Conservation (phyloP, 202 grass and related monocot species). For the Bolboschoenoplectus hybrid region DNA sequence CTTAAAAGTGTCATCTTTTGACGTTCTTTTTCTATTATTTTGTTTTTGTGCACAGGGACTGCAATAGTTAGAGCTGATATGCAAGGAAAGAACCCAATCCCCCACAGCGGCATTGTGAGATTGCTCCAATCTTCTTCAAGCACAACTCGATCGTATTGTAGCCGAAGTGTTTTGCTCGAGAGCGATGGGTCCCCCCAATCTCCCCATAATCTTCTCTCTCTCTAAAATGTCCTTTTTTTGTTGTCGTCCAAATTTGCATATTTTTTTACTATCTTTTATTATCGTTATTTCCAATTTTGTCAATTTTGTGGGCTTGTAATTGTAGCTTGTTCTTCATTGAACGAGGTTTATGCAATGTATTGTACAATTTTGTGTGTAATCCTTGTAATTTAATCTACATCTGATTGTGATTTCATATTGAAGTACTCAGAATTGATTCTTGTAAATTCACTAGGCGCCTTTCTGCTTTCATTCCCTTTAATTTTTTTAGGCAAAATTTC, state of each 20-base stretch:
- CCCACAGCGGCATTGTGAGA: constrained; percentile 56
- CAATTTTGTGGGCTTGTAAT: constrained; percentile 23
- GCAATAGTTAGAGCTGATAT: constrained; percentile 42
- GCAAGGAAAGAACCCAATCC: constrained; percentile 57
- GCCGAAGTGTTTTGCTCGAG: constrained; percentile 83
- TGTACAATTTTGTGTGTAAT: constrained; percentile 29
- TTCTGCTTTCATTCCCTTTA: too few relatives aligned
- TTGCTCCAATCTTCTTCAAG: constrained; percentile 87
- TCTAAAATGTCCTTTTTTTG: constrained; percentile 40
- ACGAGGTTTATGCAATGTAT: constrained; percentile 23
- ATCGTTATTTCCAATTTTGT: constrained; percentile 20
- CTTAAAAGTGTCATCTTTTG: background rate
- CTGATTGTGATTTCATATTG: background rate
- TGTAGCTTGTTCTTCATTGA: background rate
- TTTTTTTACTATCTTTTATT: background rate
- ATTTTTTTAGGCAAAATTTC: too few relatives aligned
- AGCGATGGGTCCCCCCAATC: constrained; percentile 69
- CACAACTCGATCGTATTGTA: constrained; percentile 91
- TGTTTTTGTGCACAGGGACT: constrained; percentile 24
- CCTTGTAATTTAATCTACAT: background rate
- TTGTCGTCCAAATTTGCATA: background rate
- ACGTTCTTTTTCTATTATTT: constrained; percentile 34
- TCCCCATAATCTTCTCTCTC: constrained; percentile 60
- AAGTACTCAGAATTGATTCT: background rate
- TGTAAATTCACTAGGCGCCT: background rate